Percentiles rank a stretch among this genome's conserved stretches.
Evolutionary conservation across 2,329 filamentous ascomycete genomes (phyloP).

Genomic region (Alternaria sp.): DNA sequence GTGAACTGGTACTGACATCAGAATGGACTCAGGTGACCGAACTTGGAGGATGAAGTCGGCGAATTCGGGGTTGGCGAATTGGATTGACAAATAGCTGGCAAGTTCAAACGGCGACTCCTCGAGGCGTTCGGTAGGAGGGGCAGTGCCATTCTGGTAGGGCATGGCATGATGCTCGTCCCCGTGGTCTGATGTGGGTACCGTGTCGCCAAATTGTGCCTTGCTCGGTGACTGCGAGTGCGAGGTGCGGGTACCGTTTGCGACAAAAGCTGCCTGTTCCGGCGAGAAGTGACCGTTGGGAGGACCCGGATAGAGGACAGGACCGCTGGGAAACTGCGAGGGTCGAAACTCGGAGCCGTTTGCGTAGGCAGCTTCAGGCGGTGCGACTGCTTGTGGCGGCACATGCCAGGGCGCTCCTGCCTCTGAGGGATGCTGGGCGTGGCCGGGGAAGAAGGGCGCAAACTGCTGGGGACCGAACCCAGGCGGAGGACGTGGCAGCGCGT

Average conservation of each 20-base stretch:
- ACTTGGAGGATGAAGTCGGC: slow-evolving; percentile 48
- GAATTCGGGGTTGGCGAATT: slow-evolving; percentile 45
- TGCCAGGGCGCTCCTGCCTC: slow-evolving; percentile 41
- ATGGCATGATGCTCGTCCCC: slow-evolving; percentile 26
- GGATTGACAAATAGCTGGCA: slow-evolving; percentile 39
- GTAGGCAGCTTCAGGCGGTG: slow-evolving; percentile 33
- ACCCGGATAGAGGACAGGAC: slow-evolving; percentile 22
- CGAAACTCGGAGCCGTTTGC: slow-evolving; percentile 33
- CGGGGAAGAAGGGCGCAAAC: slow-evolving; percentile 40
- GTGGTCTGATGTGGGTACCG: slow-evolving; percentile 24
- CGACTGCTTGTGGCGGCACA: slow-evolving; percentile 37
- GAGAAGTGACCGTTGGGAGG: slow-evolving; percentile 29
- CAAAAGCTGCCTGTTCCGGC: slow-evolving; percentile 17
- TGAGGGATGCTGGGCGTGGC: slow-evolving; percentile 45
- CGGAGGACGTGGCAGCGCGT: slow-evolving; percentile 34
- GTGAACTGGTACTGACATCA: slow-evolving; percentile 44
- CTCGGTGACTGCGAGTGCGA: slow-evolving; percentile 45
- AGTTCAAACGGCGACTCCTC: slow-evolving; percentile 38
- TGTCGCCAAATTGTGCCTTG: slow-evolving; percentile 37
- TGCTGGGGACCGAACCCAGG: slow-evolving; percentile 41
- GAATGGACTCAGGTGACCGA: slow-evolving; percentile 32
- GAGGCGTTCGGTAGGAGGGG: slow-evolving; percentile 21
- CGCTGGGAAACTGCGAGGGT: slow-evolving; percentile 22
- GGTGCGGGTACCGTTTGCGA: slow-evolving; percentile 33
- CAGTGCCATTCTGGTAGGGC: slow-evolving; percentile 26